Evolutionary conservation across 1,284 basidiomycete species (phyloP), one percentile per base, ranked within the genome.

Genomic region (Leccinum laetum): DNA sequence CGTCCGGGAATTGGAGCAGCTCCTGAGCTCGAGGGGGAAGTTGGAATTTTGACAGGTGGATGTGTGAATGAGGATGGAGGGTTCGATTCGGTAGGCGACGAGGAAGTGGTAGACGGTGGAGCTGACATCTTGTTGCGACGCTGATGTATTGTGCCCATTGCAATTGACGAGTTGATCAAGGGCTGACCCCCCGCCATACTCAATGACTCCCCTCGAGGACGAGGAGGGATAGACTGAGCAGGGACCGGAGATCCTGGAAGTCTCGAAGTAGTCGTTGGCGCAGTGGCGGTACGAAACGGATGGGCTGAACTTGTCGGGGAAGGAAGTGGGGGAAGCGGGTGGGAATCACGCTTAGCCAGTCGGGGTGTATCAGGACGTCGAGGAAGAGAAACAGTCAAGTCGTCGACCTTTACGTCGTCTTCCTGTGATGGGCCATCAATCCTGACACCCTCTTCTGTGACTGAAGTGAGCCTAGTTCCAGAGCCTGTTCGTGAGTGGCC

Each of bases 261-360:
- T 70, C 77, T 79, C 11, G 79, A 71, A 57, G 78, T 78, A 3
- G 79, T 70, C 24, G 75, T 65, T 14, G 79, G 67, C 13, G 80
- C 75, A 0, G 61, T 68, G 59, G 75, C 70, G 26, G 67, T 73
- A 58, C 75, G 75, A 62, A 76, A 77, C 3, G 73, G 73, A 67
- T 75, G 75, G 3, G 62, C 58, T 60, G 65, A 65, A 60, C 44
- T 65, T 29, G 67, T 76, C 39, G 86, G 83, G 13, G 84, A 82
- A 37, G 90, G 89, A 58, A 90, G 73, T 41, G 89, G 87, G 11
- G 89, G 90, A 13, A 91, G 77, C 10, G 89, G 89, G 63, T 86
- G 88, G 2, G 86, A 85, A 39, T 88, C 85, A 64, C 80, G 80
- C 67, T 80, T 83, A 26, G 71, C 62, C 58, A 75, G 68, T 52